These are phyloP conservation scores for Debaryomycetaceae sp. DNA, from an alignment of 1,139 yeast species.

Conservation along the genomic window DNA sequence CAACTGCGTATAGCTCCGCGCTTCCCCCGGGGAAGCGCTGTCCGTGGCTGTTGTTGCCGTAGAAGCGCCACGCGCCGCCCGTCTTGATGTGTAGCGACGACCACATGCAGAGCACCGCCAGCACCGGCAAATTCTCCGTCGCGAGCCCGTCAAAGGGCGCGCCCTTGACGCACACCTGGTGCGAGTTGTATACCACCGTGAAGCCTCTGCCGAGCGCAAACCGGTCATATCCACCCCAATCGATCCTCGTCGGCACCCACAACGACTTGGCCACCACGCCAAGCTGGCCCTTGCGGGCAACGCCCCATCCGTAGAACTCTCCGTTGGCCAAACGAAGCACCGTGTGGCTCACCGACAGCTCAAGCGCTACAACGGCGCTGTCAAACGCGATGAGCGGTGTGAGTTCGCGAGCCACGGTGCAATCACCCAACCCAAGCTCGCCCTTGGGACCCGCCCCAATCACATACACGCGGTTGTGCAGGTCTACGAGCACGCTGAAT, in stretches of 20 bases:
- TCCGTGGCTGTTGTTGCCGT: conserved; percentile 76
- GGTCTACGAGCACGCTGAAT: conserved; percentile 51
- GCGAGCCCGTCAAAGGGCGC: conserved; percentile 12
- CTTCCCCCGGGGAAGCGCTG: conserved; percentile 46
- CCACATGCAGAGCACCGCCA: conserved; percentile 74
- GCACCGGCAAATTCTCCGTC: background rate
- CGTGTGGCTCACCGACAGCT: conserved; percentile 55
- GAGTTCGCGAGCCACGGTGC: conserved; percentile 12
- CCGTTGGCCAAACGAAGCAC: conserved; percentile 42
- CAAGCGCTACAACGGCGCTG: conserved; percentile 20
- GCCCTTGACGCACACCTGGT: conserved; percentile 8
- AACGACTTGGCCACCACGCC: conserved; percentile 18
- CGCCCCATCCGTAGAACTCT: conserved; percentile 75
- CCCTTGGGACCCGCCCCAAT: conserved; percentile 70
- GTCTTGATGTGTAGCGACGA: conserved; percentile 56
- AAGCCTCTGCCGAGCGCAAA: conserved; percentile 46
- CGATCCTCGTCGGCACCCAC: conserved; percentile 25
- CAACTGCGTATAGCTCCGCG: conserved; percentile 33
- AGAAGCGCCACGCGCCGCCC: conserved; percentile 26
- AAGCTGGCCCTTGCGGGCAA: conserved; percentile 71
- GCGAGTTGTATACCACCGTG: conserved; percentile 19
- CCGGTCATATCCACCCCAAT: conserved; percentile 8
- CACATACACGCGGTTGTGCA: conserved; percentile 32
- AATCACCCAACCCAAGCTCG: conserved; percentile 62
- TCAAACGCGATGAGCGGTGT: conserved; percentile 13